Base-by-base conservation (phyloP, 2,329 filamentous ascomycete species). In the Stagonosporopsis chrysanthemi region DNA sequence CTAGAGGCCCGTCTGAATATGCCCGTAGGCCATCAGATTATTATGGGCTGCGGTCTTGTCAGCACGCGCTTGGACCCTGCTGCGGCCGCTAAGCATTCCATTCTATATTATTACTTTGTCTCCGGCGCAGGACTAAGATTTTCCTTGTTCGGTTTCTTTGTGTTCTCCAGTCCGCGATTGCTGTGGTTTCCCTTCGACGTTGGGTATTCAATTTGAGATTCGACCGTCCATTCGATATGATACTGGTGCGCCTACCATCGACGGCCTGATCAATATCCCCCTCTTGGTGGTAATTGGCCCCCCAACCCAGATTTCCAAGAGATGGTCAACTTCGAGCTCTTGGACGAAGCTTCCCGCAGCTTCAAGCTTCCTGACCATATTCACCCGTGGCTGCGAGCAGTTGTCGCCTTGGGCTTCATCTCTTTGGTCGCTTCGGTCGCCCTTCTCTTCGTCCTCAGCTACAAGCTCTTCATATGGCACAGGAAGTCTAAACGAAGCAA, bases 401-500 rank as follows among this genome's bases (percentile, higher is more conserved):
- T 84, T 52, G 76, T 81, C 23, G 63, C 70, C 26, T 68, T 84
- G 24, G 82, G 78, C 15, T 74, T 82, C 38, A 56, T 83, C 7
- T 84, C 82, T 11, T 78, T 82, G 57, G 38, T 80, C 17, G 74
- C 79, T 22, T 80, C 82, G 2, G 58, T 75, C 4, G 65, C 68
- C 9, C 76, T 84, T 2, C 71, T 83, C 19, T 42, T 75, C 26
- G 68, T 82, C 45, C 77, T 84, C 53, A 77, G 72, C 26, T 82
- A 80, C 66, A 78, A 80, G 26, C 77, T 84, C 55, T 62, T 83
- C 9, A 62, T 56, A 53, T 77, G 75, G 74, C 68, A 70, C 38
- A 65, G 71, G 52, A 73, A 71, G 48, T 71, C 73, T 9, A 75
- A 74, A 41, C 64, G 68, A 15, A 73, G 66, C 62, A 90, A 90